Evolutionary conservation across 2,329 filamentous ascomycete genomes (phyloP).

Genomic region (Calonectria crousiana): DNA sequence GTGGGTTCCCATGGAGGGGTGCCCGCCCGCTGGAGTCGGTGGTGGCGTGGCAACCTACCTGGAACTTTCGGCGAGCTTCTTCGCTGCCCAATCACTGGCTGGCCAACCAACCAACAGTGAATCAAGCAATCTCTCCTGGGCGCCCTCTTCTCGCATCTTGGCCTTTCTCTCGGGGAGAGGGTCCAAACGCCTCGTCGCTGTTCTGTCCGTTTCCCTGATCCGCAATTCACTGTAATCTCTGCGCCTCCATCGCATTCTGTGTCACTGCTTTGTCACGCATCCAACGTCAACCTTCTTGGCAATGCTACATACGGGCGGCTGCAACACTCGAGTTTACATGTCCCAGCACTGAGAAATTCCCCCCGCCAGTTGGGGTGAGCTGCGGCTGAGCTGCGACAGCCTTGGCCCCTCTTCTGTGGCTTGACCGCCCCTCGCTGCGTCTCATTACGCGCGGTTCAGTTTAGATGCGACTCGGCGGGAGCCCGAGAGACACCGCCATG

Average conservation of each 20-base stretch:
- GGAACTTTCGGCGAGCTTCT: slow-evolving; percentile 18
- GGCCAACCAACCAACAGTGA: slow-evolving; percentile 20
- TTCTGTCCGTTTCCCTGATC: not conserved
- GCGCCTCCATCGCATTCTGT: not conserved
- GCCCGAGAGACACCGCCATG: not conserved
- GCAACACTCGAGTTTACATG: not conserved
- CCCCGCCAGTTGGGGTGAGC: not conserved
- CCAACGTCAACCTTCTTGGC: slow-evolving; percentile 1
- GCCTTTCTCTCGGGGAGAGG: not conserved
- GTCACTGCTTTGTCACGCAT: not conserved
- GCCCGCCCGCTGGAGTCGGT: slow-evolving; percentile 15
- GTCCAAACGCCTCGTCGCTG: not conserved
- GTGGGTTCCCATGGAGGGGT: slow-evolving; percentile 11
- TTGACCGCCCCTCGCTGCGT: slow-evolving; percentile 4
- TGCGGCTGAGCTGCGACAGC: slow-evolving; percentile 18
- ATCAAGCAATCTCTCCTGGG: not conserved
- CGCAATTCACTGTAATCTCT: not conserved
- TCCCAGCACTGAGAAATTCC: slow-evolving; percentile 5
- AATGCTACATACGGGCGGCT: not conserved
- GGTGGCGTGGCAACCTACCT: slow-evolving; percentile 28
- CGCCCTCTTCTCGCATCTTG: not conserved
- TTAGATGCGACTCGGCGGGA: not conserved
- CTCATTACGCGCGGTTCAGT: not conserved
- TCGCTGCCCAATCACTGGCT: slow-evolving; percentile 29
- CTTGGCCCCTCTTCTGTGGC: slow-evolving; percentile 14